Evolutionary conservation across 257 asterid species (phyloP), one percentile per base, ranked within the genome.

Genomic region (Nicotiana knightiana): DNA sequence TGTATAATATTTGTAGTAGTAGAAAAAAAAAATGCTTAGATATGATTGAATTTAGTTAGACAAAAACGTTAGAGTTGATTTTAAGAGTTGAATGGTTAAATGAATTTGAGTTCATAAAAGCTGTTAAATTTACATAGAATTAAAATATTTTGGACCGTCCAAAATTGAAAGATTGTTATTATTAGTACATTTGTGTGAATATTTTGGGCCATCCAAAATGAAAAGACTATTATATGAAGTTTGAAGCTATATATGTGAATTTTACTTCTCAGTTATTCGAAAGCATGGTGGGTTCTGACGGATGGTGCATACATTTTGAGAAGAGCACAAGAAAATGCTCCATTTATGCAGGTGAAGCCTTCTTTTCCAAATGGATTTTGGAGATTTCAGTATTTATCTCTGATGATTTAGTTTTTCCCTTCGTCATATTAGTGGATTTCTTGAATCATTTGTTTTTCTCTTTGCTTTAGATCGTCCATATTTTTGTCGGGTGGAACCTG

Each of bases 401-500:
- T 46, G 10, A 53, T 30, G 68, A 67, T 33, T 66, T 73, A 26
- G 24, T n/a, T 13, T 43, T 48, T 0, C 33, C 4, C 15, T 46
- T 13, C 28, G 53, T 65, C 30, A 43, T 13, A 30, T 51, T 9
- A 43, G 43, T 48, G 1, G 28, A 73, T 43, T 65, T 32, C 26
- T 80, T 82, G 48, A 68, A 2, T 35, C 37, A 1, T 64, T 26
- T 59, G 33, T 5, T 80, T 6, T 81, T 43, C 68, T 16, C 24
- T 63, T 48, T 17, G 4, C 21, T 46, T 33, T 82, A 91, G 98
- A 93, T 62, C 94, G 98, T 59, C 97, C 98, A 0, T 93, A 92
- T 81, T 93, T 95, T 83, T 93, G 98, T 85, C 97, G 99, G 28
- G 99, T 93, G 43, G 98, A 92, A 88, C 95, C 96, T 0, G 93